phyloP scores from a whole-genome alignment of 495 filamentous ascomycete species.

The Pyrenula massariospora region DNA sequence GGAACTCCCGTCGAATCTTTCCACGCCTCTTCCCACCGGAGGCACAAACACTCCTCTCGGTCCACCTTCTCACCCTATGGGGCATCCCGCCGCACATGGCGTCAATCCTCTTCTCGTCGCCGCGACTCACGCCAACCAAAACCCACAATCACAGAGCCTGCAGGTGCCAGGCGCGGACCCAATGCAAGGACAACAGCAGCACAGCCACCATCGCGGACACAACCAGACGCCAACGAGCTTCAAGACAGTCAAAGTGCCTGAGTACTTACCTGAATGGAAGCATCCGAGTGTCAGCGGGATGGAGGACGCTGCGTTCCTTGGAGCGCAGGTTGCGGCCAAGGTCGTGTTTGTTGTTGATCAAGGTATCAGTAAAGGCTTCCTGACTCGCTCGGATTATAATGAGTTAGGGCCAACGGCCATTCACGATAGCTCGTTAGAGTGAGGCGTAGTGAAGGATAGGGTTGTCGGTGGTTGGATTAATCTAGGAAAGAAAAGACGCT shows the following conservation, averaged over 20 bases:
- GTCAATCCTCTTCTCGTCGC: conserved; percentile 90
- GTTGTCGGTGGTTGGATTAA: background rate
- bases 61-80: conserved; percentile 14
- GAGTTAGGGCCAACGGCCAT: conserved; percentile 63
- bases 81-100: conserved; percentile 38
- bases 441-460: conserved; percentile 5
- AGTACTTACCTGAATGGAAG: conserved; percentile 91
- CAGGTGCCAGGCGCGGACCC: conserved; percentile 16
- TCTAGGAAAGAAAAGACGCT: no score
- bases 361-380: conserved; percentile 57
- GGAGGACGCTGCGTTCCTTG: conserved; percentile 71
- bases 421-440: conserved; percentile 32
- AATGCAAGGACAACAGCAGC: conserved; percentile 7
- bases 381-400: conserved; percentile 67
- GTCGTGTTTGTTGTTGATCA: conserved; percentile 64
- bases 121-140: conserved; percentile 66
- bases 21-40: conserved; percentile 81
- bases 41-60: conserved; percentile 72
- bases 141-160: conserved; percentile 20
- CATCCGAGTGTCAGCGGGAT: conserved; percentile 41
- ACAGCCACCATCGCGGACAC: conserved; percentile 45
- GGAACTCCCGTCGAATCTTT: conserved; percentile 82
- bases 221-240: conserved; percentile 83
- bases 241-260: conserved; percentile 63
- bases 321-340: conserved; percentile 66